Evolutionary conservation across 2,329 filamentous ascomycete genomes (phyloP), one percentile per base, ranked within the genome.

Genomic region (Colletotrichum limetticola): DNA sequence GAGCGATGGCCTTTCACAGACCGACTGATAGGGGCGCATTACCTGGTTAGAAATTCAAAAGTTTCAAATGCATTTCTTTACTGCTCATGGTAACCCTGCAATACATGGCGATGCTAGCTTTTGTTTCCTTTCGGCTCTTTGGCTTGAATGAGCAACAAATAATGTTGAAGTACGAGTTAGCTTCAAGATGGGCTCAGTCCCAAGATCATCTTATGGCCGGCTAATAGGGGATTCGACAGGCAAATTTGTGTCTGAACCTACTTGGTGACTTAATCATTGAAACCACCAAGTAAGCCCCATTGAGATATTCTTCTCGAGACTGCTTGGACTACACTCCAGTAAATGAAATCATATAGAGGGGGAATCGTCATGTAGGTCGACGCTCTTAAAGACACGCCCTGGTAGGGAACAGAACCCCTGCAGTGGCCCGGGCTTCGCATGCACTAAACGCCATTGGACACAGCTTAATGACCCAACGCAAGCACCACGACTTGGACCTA

Each of bases 371-470:
- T 42, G 37, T 42, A 42, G 19, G 37, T 42, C 16, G 37, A 42
- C 16, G 42, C 8, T 49, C 42, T 22, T 49, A 22, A 2, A 49
- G 19, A 49, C 42, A 49, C 42, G 2, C 19, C 42, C 19, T 49
- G 42, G 42, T 9, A n/a, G 42, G 42, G 3, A 9, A 4, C 42
- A 19, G 19, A 49, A n/a, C 22, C 59, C 42, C 59, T 32, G 26
- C 8, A 26, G 14, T 62, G 16, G 28, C 26, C 19, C 57, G 42
- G 42, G 42, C 14, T 42, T 78, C n/a, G 58, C 57, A 22, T 69
- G 66, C 46, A n/a, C 37, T 52, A 37, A 28, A 35, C 22, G 28
- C 53, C 11, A 64, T 64, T 64, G 61, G 61, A 37, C 49, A 64
- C 46, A 24, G 32, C 22, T 28, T 64, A 35, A 37, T 26, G 12